These are phyloP conservation scores for Abortiporus biennis DNA, from an alignment of 1,284 basidiomycete species.

Conservation along the genomic window DNA sequence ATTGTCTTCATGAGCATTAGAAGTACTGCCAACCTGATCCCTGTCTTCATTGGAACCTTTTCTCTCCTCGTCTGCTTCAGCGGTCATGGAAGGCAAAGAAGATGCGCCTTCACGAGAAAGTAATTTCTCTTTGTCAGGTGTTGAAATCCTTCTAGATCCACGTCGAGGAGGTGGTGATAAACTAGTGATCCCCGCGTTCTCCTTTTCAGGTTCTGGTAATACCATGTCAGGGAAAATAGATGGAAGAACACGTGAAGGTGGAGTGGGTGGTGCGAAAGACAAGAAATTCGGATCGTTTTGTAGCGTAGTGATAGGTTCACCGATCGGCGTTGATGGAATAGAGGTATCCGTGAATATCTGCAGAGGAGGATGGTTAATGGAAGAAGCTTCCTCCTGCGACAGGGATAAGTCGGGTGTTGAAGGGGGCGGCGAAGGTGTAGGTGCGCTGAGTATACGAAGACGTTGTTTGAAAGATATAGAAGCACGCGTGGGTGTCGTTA, in stretches of 20 bases:
- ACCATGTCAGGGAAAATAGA: slow-evolving; percentile 14
- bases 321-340: slow-evolving; percentile 33
- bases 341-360: neutral
- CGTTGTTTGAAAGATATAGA: slow-evolving; percentile 49
- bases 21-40: neutral
- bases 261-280: slow-evolving; percentile 39
- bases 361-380: no score
- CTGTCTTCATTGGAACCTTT: neutral
- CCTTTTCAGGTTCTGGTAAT: slow-evolving; percentile 13
- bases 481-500: slow-evolving; percentile 23
- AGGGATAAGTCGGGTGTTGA: neutral
- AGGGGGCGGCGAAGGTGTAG: slow-evolving; percentile 28
- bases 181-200: slow-evolving; percentile 39
- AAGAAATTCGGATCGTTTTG: slow-evolving; percentile 57
- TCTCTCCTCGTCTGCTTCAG: no score
- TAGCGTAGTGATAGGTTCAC: slow-evolving; percentile 49
- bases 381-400: no score
- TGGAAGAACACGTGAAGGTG: slow-evolving; percentile 31
- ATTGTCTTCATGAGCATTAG: neutral
- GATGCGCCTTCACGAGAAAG: neutral
- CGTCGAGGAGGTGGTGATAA: slow-evolving; percentile 57
- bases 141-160: slow-evolving; percentile 34
- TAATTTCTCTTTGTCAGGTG: slow-evolving; percentile 22
- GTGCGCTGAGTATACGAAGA: slow-evolving; percentile 56
- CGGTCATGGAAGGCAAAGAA: neutral